Evolutionary conservation across 805 yeast species (phyloP).

Genomic region (Candida anglica): DNA sequence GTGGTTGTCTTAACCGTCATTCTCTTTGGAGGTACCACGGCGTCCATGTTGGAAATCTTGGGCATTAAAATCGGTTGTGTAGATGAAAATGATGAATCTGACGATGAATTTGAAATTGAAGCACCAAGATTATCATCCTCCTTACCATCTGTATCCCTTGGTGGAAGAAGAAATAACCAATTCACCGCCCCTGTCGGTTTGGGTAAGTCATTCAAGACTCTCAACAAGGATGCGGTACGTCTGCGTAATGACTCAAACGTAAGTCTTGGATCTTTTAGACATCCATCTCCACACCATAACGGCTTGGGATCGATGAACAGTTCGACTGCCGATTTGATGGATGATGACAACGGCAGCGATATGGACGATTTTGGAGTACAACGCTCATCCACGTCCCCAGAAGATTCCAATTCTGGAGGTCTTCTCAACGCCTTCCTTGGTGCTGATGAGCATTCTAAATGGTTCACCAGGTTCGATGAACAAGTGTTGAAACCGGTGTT

Average conservation of each 20-base stretch:
- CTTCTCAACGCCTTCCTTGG: constrained; percentile 39
- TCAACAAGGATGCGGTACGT: constrained; percentile 18
- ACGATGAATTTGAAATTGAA: constrained; percentile 94
- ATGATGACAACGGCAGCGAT: constrained; percentile 26
- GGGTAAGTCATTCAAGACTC: constrained; percentile 8
- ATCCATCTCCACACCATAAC: constrained; percentile 3
- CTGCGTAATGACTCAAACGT: constrained; percentile 28
- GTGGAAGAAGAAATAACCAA: constrained; percentile 2
- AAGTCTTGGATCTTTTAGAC: constrained; percentile 13
- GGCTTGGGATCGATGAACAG: constrained; percentile 9
- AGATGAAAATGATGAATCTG: constrained; percentile 69
- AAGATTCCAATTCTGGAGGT: constrained; percentile 17
- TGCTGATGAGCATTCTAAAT: constrained; percentile 73
- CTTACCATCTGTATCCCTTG: constrained; percentile 11
- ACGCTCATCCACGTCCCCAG: neutral
- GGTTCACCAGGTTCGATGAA: constrained; percentile 94
- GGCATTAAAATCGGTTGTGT: constrained; percentile 90
- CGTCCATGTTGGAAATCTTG: constrained; percentile 93
- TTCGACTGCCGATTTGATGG: constrained; percentile 17
- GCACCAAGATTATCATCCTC: constrained; percentile 53
- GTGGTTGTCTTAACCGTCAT: constrained; percentile 96
- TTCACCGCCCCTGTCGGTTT: constrained; percentile 5
- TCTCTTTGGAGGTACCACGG: constrained; percentile 96
- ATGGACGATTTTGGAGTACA: constrained; percentile 24
- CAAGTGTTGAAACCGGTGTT: constrained; percentile 90